Evolutionary conservation across 1,284 basidiomycete species (phyloP).

Genomic region (Ceraceosorus guamensis): DNA sequence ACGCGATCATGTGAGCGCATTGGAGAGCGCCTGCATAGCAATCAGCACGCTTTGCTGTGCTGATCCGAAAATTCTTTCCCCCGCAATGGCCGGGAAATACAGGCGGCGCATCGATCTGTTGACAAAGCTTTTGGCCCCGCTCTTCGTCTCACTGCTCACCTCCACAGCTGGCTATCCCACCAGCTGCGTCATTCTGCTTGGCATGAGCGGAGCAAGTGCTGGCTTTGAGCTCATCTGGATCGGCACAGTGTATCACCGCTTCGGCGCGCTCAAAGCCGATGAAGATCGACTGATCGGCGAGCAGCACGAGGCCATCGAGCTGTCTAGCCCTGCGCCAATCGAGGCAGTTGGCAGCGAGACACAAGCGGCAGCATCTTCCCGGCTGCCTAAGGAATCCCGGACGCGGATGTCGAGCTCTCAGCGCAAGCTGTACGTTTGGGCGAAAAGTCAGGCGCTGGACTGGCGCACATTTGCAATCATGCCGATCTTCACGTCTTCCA

Average conservation of each 20-base stretch:
- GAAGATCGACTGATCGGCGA: slow-evolving; percentile 10
- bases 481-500: slow-evolving; percentile 53
- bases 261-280: slow-evolving; percentile 19
- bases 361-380: neutral
- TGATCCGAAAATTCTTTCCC: slow-evolving; percentile 3
- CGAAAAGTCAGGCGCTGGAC: slow-evolving; percentile 34
- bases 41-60: slow-evolving; percentile 41
- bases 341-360: neutral
- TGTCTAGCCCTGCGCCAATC: neutral
- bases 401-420: no score
- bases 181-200: slow-evolving; percentile 25
- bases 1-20: slow-evolving; percentile 30
- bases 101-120: slow-evolving; percentile 57
- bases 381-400: neutral
- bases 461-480: slow-evolving; percentile 54
- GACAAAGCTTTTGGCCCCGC: slow-evolving; percentile 56
- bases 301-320: neutral
- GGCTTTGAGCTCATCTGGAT: slow-evolving; percentile 33
- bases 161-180: slow-evolving; percentile 20
- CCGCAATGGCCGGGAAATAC: slow-evolving; percentile 25
- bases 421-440: slow-evolving; percentile 1
- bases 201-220: slow-evolving; percentile 17
- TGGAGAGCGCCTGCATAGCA: neutral
- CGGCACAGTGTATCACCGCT: slow-evolving; percentile 26
- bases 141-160: slow-evolving; percentile 58